phyloP scores from a whole-genome alignment of 139 green algal species.

The Diplosphaera chodatii region DNA sequence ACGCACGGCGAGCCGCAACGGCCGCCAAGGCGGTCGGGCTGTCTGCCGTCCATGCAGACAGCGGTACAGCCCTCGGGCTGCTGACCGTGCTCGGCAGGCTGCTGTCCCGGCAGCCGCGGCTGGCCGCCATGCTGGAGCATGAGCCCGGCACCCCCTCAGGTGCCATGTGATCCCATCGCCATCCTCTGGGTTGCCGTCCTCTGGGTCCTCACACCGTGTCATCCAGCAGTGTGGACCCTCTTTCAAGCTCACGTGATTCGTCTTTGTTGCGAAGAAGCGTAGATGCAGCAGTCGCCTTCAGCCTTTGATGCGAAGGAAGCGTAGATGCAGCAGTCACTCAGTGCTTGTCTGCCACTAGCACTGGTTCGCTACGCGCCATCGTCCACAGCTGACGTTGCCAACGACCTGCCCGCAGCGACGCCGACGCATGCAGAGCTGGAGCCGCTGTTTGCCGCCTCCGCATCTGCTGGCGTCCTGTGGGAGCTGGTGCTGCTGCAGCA shows the following conservation, averaged over 20 bases:
- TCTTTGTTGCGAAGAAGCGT: too few species aligned
- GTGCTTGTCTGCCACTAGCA: too few species aligned
- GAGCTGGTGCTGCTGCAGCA: conserved; percentile 33
- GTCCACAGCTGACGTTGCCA: too few species aligned
- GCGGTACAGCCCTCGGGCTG: conserved; percentile 25
- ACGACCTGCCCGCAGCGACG: not conserved
- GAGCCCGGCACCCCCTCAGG: conserved; percentile 43
- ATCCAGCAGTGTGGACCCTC: too few species aligned
- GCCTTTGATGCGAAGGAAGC: too few species aligned
- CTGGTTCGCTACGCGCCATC: too few species aligned
- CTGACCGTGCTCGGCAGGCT: conserved; percentile 35
- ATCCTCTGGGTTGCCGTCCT: too few species aligned
- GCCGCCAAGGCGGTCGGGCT: conserved; percentile 40
- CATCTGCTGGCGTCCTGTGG: conserved; percentile 31
- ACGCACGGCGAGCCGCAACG: conserved; percentile 42
- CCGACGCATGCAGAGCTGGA: not conserved
- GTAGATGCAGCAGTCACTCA: too few species aligned
- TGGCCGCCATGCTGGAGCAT: conserved; percentile 61
- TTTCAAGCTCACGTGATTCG: too few species aligned
- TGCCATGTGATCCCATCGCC: too few species aligned
- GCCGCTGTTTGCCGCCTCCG: not conserved
- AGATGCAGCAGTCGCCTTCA: too few species aligned
- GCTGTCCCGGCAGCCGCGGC: conserved; percentile 40
- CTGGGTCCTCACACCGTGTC: too few species aligned
- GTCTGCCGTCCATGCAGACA: conserved; percentile 14